Percentiles rank a stretch among this genome's conserved stretches.
These are phyloP conservation scores for Turritis glabra DNA, from an alignment of 345 rosid genomes.

Conservation along the genomic window DNA sequence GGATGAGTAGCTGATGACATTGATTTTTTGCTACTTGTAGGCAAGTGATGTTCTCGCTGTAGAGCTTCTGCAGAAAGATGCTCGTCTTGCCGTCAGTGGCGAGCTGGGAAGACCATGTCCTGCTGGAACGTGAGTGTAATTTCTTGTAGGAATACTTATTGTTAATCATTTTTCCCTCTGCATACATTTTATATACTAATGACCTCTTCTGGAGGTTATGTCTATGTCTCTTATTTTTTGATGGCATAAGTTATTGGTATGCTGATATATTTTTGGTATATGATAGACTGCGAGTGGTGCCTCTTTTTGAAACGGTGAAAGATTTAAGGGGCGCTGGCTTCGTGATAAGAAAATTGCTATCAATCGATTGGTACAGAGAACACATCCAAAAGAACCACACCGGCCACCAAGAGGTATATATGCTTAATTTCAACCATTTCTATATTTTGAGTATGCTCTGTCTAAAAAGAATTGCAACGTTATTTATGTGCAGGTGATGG, in stretches of 20 bases:
- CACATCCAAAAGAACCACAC: conserved; percentile 78
- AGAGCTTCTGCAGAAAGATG: conserved; percentile 96
- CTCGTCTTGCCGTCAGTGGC: conserved; percentile 83
- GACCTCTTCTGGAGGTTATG: neutral
- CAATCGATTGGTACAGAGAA: conserved; percentile 90
- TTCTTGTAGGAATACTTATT: conserved; percentile 15
- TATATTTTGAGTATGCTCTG: neutral
- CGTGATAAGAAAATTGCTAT: conserved; percentile 79
- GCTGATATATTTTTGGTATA: neutral
- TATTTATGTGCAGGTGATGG: conserved; percentile 69
- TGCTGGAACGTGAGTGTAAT: conserved; percentile 73
- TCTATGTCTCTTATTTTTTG: neutral
- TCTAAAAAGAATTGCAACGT: neutral
- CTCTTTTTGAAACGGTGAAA: conserved; percentile 90
- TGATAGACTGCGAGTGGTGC: conserved; percentile 86
- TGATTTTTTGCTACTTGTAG: conserved; percentile 45
- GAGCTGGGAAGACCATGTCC: conserved; percentile 86
- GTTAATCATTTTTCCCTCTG: neutral
- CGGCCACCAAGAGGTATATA: conserved; percentile 84
- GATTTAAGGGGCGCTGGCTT: conserved; percentile 87
- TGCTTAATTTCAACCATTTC: neutral
- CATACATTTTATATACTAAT: neutral
- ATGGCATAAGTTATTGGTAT: conserved; percentile 11
- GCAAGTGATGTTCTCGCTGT: conserved; percentile 98
- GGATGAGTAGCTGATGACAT: conserved; percentile 12